Base-by-base conservation (phyloP, 805 yeast genomes). In the Wickerhamomyces sydowiorum region DNA sequence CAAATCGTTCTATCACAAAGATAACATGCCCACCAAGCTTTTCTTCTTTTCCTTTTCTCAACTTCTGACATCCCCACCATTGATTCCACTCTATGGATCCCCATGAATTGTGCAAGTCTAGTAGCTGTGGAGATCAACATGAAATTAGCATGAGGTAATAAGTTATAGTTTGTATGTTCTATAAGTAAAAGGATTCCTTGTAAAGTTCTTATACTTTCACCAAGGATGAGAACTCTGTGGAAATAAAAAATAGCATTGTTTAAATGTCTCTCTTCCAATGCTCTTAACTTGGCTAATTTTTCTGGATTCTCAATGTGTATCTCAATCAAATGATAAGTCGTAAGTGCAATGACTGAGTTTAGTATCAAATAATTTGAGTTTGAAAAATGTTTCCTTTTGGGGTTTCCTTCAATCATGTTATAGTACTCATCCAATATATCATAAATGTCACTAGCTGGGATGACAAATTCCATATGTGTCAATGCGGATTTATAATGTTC, bases 31-130 rank as follows among this genome's bases (percentile, higher is more conserved):
- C 76, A 70, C 77, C 81, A 80, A 19, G 80, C 41, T 10, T 58
- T 47, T 20, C 72, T 55, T 19, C 76, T 65, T 4, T 56, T 52
- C 2, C 56, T 48, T 1, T 61, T 57, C 34, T 77, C 80, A 5
- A 53, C 59, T 0, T 52, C 48, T 0, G 64, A 30, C 15, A 75
- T 45, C 1, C 69, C 65, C 4, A 56, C 49, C 39, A 68, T 66
- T 2, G 70, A 51, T 36, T 76, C 82, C 4, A 57, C 58, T 40
- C 78, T 60, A 48, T 81, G 77, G 7, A 83, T 61, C 0, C 86
- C 86, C 53, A 78, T 50, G 31, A 76, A 80, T 37, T 71, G 74
- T 0, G 82, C 82, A 46, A 69, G 70, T 46, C 81, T 63, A 5
- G 75, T 66, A 6, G 78, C 76, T 1, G 72, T 65, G 2, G 76